Base-by-base conservation (phyloP, 176 grass and related monocot genomes). In the Poa pratensis region DNA sequence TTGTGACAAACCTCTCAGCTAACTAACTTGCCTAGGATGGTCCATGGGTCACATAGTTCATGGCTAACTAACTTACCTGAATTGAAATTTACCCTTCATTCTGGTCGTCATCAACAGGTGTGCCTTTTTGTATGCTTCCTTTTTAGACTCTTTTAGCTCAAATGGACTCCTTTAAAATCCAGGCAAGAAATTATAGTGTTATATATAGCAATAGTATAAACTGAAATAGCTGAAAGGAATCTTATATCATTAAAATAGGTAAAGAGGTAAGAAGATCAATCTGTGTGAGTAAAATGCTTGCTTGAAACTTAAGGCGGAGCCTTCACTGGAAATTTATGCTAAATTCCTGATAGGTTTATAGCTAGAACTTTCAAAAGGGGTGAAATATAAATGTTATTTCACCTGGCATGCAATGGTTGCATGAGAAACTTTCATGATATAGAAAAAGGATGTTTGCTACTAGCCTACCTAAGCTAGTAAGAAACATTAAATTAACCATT, bases 91-190 rank as follows among this genome's bases (percentile, higher is more conserved):
- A 87, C 85, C 76, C 69, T 77, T 83, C 76, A 23, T 90, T 53
- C n/a, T 63, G 65, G 20, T 26, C 49, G 2, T 88, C 94, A 86
- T 88, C 89, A 30, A 19, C 68, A 87, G 75, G 59, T 34, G 83
- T 17, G 49, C 37, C 54, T 92, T 90, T 84, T 92, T 51, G 72
- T 88, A 70, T 58, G 66, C 20, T 80, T 87, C 81, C 88, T 53
- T 80, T 69, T 74, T 70, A 85, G 75, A 82, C 61, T 87, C 88
- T 84, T 84, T 92, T 67, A 50, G 66, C 80, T 97, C 94, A 90
- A 94, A 97, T 70, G 94, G 90, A 53, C 92, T 97, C 87, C 94
- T 97, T 78, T 72, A 88, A 70, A 80, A 88, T 88, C 80, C 53
- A 74, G 43, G 40, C 63, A 88, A 76, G 8, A 65, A 76, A 35